Evolutionary conservation across 1,284 basidiomycete genomes (phyloP), one percentile per base, ranked within the genome.

Genomic region (Macrocystidia cucumis): DNA sequence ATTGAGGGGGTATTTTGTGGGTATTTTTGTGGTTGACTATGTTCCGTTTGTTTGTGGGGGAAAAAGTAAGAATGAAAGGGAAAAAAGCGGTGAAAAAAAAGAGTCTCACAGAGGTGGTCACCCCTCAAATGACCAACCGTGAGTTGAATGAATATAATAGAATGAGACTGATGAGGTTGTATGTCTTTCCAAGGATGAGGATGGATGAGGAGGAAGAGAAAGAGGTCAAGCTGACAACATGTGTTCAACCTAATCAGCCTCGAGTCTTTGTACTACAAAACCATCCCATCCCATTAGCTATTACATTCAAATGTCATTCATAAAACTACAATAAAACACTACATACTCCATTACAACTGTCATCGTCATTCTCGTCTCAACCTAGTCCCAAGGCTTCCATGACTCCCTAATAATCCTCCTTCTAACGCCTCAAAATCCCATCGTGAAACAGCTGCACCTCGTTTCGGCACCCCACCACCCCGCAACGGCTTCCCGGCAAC

Each of bases 151-250:
- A 44, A 32, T 25, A 39, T 35, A 16, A 25, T 34, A 13, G 31
- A 38, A 37, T 29, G 26, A 30, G 28, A 21, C 13, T 24, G 21
- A 35, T 31, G 30, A 41, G 14, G 32, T 27, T 29, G n/a, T 34
- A 36, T 20, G 32, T 6, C 22, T 18, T 21, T 22, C 19, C n/a
- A 35, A 44, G 28, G 44, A 42, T 35, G 32, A 32, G 35, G 12
- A 34, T 20, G 39, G 20, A 39, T 30, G 40, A 33, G 40, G 34
- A 36, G 21, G 30, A 32, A 37, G 44, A 44, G 46, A 43, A 38
- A 36, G 40, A 35, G 17, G 27, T 39, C 39, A 49, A 55, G 54
- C 50, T 51, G 14, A 51, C 50, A 52, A 50, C 54, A 56, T 56
- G 50, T 52, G 51, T 46, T 46, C 43, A 44, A 44, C 44, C 44